Percentiles rank a stretch among this genome's conserved stretches.
phyloP scores from a whole-genome alignment of 768 basidiomycete genomes.

The Kwoniella pini region DNA sequence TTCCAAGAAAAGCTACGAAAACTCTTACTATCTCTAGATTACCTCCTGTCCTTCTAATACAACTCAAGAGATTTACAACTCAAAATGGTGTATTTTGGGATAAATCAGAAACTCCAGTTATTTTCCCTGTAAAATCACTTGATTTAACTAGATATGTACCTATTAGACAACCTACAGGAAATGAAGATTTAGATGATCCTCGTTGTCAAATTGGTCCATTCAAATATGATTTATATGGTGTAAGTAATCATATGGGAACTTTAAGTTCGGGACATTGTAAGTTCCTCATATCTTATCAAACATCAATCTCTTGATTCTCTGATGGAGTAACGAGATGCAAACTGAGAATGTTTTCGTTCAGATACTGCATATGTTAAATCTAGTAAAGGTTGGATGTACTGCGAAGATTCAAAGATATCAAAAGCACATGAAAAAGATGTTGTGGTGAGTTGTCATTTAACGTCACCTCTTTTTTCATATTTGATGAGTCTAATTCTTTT shows the following conservation, averaged over 20 bases:
- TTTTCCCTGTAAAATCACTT: conserved; percentile 71
- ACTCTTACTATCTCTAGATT: conserved; percentile 85
- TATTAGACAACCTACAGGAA: conserved; percentile 67
- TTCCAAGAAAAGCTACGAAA: conserved; percentile 80
- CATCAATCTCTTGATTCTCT: too few relatives aligned
- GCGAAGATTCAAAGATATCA: conserved; percentile 87
- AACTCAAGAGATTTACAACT: conserved; percentile 47
- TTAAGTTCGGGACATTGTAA: conserved; percentile 93
- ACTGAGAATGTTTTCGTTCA: conserved; percentile 47
- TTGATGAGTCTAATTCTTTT: too few relatives aligned
- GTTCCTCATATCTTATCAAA: too few relatives aligned
- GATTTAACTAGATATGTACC: conserved; percentile 83
- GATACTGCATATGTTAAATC: conserved; percentile 92
- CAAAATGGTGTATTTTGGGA: conserved; percentile 68
- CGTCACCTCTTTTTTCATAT: too few relatives aligned
- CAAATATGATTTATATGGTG: conserved; percentile 88
- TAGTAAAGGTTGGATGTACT: conserved; percentile 84
- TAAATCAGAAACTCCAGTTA: conserved; percentile 92
- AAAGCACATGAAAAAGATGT: conserved; percentile 74
- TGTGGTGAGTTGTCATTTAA: conserved; percentile 63
- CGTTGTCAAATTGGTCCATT: conserved; percentile 82
- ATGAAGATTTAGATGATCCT: conserved; percentile 66
- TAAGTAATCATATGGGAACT: conserved; percentile 94
- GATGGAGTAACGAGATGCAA: too few relatives aligned
- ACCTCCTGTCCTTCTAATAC: conserved; percentile 72